Percentiles rank a stretch among this genome's conserved stretches.
Evolutionary conservation across 495 filamentous ascomycete species (phyloP).

Genomic region (Beverwykella pulmonaria): DNA sequence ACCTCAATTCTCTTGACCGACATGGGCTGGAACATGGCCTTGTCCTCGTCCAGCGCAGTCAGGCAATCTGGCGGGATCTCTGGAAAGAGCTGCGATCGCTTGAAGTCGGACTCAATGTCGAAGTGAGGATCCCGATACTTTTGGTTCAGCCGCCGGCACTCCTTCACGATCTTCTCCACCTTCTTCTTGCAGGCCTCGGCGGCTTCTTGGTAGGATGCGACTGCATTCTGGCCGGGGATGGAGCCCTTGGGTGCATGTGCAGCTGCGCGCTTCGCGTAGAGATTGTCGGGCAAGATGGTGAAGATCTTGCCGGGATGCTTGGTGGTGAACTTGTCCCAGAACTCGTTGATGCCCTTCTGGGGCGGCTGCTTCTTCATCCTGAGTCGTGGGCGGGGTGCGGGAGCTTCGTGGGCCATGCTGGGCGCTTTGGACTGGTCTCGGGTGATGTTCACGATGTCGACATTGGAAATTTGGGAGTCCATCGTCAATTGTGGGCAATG

Average conservation of each 20-base stretch:
- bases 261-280: slow-evolving; percentile 66
- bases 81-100: slow-evolving; percentile 63
- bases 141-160: slow-evolving; percentile 82
- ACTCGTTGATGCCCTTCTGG: slow-evolving; percentile 72
- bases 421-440: slow-evolving; percentile 33
- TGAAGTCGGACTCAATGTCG: slow-evolving; percentile 81
- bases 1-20: slow-evolving; percentile 48
- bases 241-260: slow-evolving; percentile 54
- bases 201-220: slow-evolving; percentile 73
- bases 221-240: slow-evolving; percentile 59
- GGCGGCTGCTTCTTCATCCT: slow-evolving; percentile 55
- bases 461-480: slow-evolving; percentile 36
- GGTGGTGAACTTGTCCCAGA: slow-evolving; percentile 77
- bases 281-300: slow-evolving; percentile 73
- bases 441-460: slow-evolving; percentile 35
- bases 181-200: slow-evolving; percentile 68
- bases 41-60: slow-evolving; percentile 36
- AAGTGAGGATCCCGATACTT: slow-evolving; percentile 91
- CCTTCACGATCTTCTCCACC: slow-evolving; percentile 78
- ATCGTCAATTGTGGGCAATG: slow-evolving; percentile 26
- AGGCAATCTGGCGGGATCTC: slow-evolving; percentile 57
- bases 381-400: slow-evolving; percentile 20
- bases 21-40: slow-evolving; percentile 33
- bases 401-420: slow-evolving; percentile 20
- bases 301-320: slow-evolving; percentile 66